These are phyloP conservation scores for Potentilla sterilis DNA, from an alignment of 306 rosid species.

Conservation along the genomic window DNA sequence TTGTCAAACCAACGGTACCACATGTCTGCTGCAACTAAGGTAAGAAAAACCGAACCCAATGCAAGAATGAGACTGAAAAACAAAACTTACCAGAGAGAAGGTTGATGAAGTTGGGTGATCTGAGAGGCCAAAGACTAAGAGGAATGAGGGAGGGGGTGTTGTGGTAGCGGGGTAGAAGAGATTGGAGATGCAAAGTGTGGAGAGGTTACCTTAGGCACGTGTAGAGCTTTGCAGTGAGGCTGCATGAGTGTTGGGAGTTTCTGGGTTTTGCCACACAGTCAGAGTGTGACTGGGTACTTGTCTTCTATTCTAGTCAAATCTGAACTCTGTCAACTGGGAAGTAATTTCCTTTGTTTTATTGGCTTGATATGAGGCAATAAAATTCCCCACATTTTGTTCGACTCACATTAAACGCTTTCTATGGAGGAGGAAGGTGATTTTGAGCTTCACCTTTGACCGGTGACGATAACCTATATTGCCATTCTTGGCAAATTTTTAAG, in stretches of 20 bases:
- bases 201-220: neutral
- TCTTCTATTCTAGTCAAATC: neutral
- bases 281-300: neutral
- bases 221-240: neutral
- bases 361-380: neutral
- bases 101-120: neutral
- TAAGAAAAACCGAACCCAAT: neutral
- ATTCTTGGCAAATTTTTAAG: too few species aligned
- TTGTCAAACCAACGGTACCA: neutral
- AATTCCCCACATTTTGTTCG: neutral
- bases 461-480: neutral
- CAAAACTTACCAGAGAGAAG: neutral
- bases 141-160: neutral
- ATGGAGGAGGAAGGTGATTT: neutral
- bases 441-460: neutral
- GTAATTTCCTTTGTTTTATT: neutral
- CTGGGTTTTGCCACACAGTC: neutral
- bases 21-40: neutral
- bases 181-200: neutral
- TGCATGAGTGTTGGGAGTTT: constrained; percentile 7
- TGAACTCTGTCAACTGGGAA: neutral
- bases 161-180: neutral
- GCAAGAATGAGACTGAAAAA: neutral
- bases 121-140: neutral
- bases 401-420: neutral